A percentile compares a stretch with the other conserved stretches of the same genome.
Conservation (phyloP, 768 basidiomycete genomes). For the Daedaleopsis sinensis region DNA sequence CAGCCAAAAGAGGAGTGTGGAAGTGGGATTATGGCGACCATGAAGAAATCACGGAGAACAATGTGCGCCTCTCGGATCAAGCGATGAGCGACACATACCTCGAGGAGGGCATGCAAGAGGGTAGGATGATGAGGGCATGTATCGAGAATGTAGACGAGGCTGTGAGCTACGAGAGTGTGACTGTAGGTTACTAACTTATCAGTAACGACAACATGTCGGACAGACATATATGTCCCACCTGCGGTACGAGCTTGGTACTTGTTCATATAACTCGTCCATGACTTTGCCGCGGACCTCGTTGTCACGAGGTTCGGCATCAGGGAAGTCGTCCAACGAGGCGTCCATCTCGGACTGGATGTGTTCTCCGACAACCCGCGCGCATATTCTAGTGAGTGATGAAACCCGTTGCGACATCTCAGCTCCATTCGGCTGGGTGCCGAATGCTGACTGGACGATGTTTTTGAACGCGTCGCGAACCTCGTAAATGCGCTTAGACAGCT, state of each 20-base stretch:
- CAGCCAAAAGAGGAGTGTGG: conserved; percentile 18
- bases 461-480: conserved; percentile 59
- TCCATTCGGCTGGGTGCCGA: conserved; percentile 5
- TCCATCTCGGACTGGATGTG: conserved; percentile 41
- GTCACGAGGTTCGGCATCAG: conserved; percentile 25
- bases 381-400: conserved; percentile 48
- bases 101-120: conserved; percentile 50
- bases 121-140: conserved; percentile 50
- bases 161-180: conserved; percentile 53
- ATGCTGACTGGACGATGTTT: conserved; percentile 48
- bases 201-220: neutral
- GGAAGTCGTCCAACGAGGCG: conserved; percentile 26
- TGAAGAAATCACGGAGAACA: conserved; percentile 47
- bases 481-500: conserved; percentile 51
- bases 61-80: conserved; percentile 46
- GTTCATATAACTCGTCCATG: conserved; percentile 50
- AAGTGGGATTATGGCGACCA: conserved; percentile 38
- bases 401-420: conserved; percentile 18
- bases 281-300: conserved; percentile 30
- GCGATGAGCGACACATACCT: conserved; percentile 48
- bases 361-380: conserved; percentile 50
- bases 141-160: conserved; percentile 49
- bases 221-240: conserved; percentile 38
- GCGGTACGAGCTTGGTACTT: conserved; percentile 53
- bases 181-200: conserved; percentile 31